Conservation (phyloP, 345 rosid genomes). For the Excoecaria cochinchinensis region DNA sequence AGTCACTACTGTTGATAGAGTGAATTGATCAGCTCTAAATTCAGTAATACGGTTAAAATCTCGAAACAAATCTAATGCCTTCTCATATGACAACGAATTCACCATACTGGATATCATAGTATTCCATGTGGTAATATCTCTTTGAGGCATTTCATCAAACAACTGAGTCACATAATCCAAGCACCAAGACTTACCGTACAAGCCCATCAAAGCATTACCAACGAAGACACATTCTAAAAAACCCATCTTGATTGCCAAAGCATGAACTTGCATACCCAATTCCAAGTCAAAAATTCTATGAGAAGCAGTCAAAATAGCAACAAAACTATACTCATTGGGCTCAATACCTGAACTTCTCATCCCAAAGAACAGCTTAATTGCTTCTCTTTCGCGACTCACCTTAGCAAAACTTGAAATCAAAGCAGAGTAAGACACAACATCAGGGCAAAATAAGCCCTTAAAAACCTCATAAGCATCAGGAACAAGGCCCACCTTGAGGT, state of each 20-base stretch:
- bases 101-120: slow-evolving; percentile 63
- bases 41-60: slow-evolving; percentile 37
- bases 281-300: slow-evolving; percentile 35
- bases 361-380: slow-evolving; percentile 51
- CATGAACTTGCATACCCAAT: slow-evolving; percentile 59
- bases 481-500: slow-evolving; percentile 58
- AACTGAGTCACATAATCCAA: slow-evolving; percentile 40
- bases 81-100: slow-evolving; percentile 34
- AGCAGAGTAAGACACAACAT: slow-evolving; percentile 64
- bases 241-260: slow-evolving; percentile 43
- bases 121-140: slow-evolving; percentile 72
- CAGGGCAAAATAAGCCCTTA: slow-evolving; percentile 46
- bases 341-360: slow-evolving; percentile 53
- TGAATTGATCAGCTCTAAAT: slow-evolving; percentile 50
- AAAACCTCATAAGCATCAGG: slow-evolving; percentile 54
- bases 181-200: slow-evolving; percentile 47
- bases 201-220: slow-evolving; percentile 61
- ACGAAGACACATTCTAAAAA: slow-evolving; percentile 46
- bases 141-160: slow-evolving; percentile 66
- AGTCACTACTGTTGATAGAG: slow-evolving; percentile 58
- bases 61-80: slow-evolving; percentile 48
- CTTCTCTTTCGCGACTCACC: slow-evolving; percentile 47
- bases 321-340: slow-evolving; percentile 52
- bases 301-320: slow-evolving; percentile 58
- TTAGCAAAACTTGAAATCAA: slow-evolving; percentile 63